Percentiles rank a stretch among this genome's conserved stretches.
Evolutionary conservation across 176 grass and related monocot genomes (phyloP).

Genomic region (Carex cristatella): DNA sequence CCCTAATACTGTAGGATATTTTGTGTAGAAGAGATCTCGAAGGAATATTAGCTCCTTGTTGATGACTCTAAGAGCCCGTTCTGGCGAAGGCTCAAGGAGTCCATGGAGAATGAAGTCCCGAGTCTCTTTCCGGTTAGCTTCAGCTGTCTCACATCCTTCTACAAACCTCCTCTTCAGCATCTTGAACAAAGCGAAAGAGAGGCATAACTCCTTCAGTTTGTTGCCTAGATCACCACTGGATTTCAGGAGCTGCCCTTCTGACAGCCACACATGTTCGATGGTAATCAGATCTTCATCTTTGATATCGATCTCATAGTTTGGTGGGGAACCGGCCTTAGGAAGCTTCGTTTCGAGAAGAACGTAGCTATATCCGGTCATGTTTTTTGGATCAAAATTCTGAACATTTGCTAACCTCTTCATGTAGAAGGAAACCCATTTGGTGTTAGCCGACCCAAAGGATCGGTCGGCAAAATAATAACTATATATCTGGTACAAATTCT

Average conservation of each 20-base stretch:
- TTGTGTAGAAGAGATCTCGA: constrained; percentile 12
- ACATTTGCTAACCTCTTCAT: background rate
- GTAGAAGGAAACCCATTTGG: background rate
- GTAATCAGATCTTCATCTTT: background rate
- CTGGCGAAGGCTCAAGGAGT: background rate
- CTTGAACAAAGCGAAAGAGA: constrained; percentile 28
- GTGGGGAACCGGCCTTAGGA: background rate
- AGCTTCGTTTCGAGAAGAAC: background rate
- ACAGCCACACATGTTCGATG: constrained; percentile 5
- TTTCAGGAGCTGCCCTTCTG: background rate
- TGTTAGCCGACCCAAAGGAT: background rate
- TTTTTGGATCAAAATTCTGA: background rate
- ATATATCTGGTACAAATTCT: background rate
- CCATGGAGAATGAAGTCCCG: background rate
- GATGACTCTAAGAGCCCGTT: constrained; percentile 1
- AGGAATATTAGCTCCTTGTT: constrained; percentile 25
- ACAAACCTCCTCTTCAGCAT: constrained; percentile 14
- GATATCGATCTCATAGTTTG: background rate
- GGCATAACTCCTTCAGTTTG: constrained; percentile 25
- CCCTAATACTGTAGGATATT: constrained; percentile 2
- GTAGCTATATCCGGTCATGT: constrained; percentile 21
- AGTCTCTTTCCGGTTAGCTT: background rate
- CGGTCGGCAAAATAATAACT: background rate
- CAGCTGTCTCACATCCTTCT: background rate
- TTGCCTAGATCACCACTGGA: background rate